These are phyloP conservation scores for Fomitopsis betulina DNA, from an alignment of 1,284 basidiomycete genomes.

Conservation along the genomic window DNA sequence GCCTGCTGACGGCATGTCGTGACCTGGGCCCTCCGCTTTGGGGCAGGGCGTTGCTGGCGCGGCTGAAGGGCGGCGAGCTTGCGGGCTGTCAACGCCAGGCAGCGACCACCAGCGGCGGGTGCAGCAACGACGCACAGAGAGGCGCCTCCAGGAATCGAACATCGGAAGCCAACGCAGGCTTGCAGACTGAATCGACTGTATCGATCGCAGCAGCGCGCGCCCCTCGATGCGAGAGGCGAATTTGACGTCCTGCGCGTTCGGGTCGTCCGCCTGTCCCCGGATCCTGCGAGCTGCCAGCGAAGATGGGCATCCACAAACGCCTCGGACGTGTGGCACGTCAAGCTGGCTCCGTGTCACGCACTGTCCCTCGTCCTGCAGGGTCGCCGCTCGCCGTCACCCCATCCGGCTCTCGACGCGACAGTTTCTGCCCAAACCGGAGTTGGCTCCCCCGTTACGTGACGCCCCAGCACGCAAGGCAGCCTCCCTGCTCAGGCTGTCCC, in stretches of 20 bases:
- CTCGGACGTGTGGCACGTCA: neutral
- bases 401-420: neutral
- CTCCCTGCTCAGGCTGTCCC: too few relatives aligned
- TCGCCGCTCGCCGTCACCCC: neutral
- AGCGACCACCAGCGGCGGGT: neutral
- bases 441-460: neutral
- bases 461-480: neutral
- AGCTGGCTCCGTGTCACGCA: neutral
- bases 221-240: neutral
- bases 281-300: neutral
- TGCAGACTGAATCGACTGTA: too few relatives aligned
- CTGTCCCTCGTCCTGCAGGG: neutral
- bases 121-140: neutral
- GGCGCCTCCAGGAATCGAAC: neutral
- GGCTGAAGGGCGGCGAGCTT: neutral
- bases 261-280: neutral
- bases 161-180: too few relatives aligned
- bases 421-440: slow-evolving; percentile 1
- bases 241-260: too few relatives aligned
- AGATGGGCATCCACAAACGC: neutral
- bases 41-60: neutral
- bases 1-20: neutral
- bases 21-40: neutral
- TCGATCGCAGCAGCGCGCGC: neutral
- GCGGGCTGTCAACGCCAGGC: neutral